Percentiles rank a stretch among this genome's conserved stretches.
These are phyloP conservation scores for Jaapia argillacea DNA, from an alignment of 768 basidiomycete genomes.

Conservation along the genomic window DNA sequence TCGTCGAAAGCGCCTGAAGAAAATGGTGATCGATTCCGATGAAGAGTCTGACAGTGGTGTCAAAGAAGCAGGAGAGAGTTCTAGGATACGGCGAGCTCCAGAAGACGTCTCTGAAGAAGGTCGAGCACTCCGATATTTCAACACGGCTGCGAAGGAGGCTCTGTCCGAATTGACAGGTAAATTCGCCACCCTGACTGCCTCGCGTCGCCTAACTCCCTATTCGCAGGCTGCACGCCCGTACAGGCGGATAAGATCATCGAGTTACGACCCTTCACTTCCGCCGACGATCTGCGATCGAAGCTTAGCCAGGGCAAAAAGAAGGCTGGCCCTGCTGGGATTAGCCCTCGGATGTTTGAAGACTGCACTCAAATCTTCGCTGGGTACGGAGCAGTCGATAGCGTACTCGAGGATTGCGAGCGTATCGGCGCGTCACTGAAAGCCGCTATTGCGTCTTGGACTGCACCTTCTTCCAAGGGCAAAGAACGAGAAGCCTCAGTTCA, in stretches of 20 bases:
- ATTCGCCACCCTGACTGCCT: conserved; percentile 10
- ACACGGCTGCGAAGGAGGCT: conserved; percentile 47
- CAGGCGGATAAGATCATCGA: conserved; percentile 75
- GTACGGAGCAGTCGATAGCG: conserved; percentile 80
- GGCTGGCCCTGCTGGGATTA: conserved; percentile 72
- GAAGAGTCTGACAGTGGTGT: conserved; percentile 47
- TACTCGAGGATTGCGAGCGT: conserved; percentile 81
- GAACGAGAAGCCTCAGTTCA: conserved; percentile 26
- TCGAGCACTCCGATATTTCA: conserved; percentile 61
- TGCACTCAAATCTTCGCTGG: conserved; percentile 77
- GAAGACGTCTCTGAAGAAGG: conserved; percentile 31
- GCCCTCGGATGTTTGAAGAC: conserved; percentile 84
- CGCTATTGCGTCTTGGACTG: conserved; percentile 74
- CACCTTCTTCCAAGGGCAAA: conserved; percentile 27
- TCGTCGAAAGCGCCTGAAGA: conserved; percentile 40
- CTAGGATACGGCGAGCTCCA: conserved; percentile 19
- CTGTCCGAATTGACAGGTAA: conserved; percentile 70
- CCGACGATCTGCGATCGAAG: conserved; percentile 66
- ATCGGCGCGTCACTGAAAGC: conserved; percentile 68
- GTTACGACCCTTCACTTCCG: conserved; percentile 70
- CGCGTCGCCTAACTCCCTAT: conserved; percentile 4
- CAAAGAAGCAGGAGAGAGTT: conserved; percentile 32
- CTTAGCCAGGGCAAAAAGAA: conserved; percentile 86
- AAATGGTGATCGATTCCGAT: conserved; percentile 58
- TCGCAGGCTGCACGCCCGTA: conserved; percentile 62